phyloP scores from a whole-genome alignment of 495 filamentous ascomycete genomes.

The Penicillium canariense region DNA sequence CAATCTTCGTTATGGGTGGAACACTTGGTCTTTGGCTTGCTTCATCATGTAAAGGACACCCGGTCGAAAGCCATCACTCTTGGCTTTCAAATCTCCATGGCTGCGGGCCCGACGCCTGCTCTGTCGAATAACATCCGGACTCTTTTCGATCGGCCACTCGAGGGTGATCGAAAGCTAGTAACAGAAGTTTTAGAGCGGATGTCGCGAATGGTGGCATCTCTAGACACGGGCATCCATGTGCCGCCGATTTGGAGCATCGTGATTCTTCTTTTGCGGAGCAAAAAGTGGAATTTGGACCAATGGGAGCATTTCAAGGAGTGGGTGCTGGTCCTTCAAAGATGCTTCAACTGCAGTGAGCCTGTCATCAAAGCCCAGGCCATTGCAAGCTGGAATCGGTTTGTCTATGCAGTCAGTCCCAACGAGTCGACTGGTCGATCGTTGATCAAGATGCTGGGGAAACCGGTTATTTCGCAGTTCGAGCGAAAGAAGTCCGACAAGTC shows the following conservation, averaged over 20 bases:
- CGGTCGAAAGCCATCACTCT: constrained; percentile 69
- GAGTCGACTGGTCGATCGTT: constrained; percentile 57
- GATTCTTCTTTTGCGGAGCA: constrained; percentile 68
- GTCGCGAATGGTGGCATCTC: constrained; percentile 62
- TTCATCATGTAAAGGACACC: constrained; percentile 74
- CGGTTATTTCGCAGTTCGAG: constrained; percentile 67
- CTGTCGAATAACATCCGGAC: constrained; percentile 63
- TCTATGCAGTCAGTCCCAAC: constrained; percentile 65
- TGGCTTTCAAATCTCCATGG: constrained; percentile 63
- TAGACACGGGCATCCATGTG: constrained; percentile 63
- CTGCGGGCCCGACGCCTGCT: constrained; percentile 60
- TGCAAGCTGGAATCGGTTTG: constrained; percentile 77
- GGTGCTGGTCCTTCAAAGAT: constrained; percentile 72
- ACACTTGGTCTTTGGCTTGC: constrained; percentile 75
- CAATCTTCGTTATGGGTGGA: constrained; percentile 63
- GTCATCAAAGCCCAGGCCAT: constrained; percentile 73
- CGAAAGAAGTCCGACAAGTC: constrained; percentile 58
- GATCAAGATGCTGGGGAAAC: constrained; percentile 64
- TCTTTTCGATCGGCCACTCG: constrained; percentile 56
- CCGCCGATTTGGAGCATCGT: constrained; percentile 87
- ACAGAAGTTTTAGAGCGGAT: constrained; percentile 67
- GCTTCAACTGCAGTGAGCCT: constrained; percentile 77
- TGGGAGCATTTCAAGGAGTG: constrained; percentile 74
- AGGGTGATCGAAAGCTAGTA: constrained; percentile 58
- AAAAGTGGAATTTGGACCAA: constrained; percentile 56